A percentile compares a stretch with the other conserved stretches of the same genome.
Evolutionary conservation across 2,329 filamentous ascomycete species (phyloP).

Genomic region (Apiospora malaysiana): DNA sequence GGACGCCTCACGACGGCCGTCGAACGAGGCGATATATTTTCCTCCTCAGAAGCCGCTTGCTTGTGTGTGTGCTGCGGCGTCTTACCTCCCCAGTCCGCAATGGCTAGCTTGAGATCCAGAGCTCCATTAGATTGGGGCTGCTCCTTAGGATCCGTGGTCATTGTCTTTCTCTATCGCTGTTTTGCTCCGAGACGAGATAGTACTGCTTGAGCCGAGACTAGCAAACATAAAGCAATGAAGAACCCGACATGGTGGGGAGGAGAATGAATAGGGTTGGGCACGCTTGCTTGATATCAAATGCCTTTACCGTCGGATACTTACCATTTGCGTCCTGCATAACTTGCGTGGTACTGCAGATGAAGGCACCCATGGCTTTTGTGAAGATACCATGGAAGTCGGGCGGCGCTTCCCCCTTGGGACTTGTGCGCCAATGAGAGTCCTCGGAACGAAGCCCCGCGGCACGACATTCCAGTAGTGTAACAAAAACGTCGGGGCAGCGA

Average conservation of each 20-base stretch:
- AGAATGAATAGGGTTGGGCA: background rate
- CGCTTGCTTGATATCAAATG: background rate
- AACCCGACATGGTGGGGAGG: background rate
- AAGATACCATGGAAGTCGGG: background rate
- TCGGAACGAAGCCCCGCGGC: background rate
- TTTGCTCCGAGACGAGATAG: background rate
- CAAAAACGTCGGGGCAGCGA: background rate
- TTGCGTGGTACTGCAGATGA: constrained; percentile 5
- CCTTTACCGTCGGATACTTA: background rate
- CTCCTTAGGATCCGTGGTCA: background rate
- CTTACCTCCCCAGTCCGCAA: background rate
- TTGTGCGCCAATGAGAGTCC: background rate
- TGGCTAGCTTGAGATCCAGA: background rate
- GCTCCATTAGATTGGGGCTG: background rate
- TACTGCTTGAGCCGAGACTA: background rate
- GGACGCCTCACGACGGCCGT: background rate
- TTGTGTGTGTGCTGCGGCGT: background rate
- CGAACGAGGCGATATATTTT: background rate
- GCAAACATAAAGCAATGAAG: background rate
- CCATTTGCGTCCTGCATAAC: background rate
- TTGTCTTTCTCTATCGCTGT: background rate
- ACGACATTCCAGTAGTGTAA: background rate
- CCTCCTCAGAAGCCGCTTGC: background rate
- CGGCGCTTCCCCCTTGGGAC: background rate
- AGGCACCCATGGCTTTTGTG: background rate